Evolutionary conservation across 495 filamentous ascomycete species (phyloP).

Genomic region (Cenococcum geophilum): DNA sequence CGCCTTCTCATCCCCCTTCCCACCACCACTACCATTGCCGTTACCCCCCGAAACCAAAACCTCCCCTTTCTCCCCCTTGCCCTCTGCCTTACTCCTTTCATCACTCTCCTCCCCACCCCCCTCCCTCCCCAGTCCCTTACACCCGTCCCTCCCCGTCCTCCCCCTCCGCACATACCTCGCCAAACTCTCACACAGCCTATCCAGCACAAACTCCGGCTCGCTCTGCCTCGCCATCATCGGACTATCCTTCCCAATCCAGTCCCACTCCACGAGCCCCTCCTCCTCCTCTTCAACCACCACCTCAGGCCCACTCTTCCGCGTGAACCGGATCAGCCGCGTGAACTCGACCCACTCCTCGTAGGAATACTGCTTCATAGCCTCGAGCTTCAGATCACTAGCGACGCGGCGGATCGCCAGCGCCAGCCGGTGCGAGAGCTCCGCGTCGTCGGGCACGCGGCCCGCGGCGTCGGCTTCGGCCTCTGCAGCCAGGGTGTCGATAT

Average conservation of each 20-base stretch:
- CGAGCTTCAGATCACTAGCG: conserved; percentile 43
- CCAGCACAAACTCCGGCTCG: conserved; percentile 56
- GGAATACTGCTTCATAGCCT: conserved; percentile 45
- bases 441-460: conserved; percentile 18
- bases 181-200: conserved; percentile 56
- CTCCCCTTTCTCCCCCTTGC: too few species aligned
- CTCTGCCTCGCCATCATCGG: conserved; percentile 51
- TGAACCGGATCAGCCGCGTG: conserved; percentile 55
- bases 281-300: conserved; percentile 45
- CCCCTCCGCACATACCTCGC: conserved; percentile 46
- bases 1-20: too few species aligned
- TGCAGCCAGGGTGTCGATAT: conserved; percentile 4
- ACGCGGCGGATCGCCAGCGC: conserved; percentile 49
- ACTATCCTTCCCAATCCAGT: conserved; percentile 59
- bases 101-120: too few species aligned
- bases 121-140: too few species aligned
- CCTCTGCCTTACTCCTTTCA: too few species aligned
- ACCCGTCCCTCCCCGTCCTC: neutral
- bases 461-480: conserved; percentile 9
- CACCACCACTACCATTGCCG: too few species aligned
- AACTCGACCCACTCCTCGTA: conserved; percentile 64
- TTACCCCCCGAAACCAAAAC: too few species aligned
- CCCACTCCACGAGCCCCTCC: conserved; percentile 54
- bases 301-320: conserved; percentile 13
- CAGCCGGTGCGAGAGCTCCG: conserved; percentile 47